These are phyloP conservation scores for Penicillium concentricum DNA, from an alignment of 2,329 filamentous ascomycete species.

Conservation along the genomic window DNA sequence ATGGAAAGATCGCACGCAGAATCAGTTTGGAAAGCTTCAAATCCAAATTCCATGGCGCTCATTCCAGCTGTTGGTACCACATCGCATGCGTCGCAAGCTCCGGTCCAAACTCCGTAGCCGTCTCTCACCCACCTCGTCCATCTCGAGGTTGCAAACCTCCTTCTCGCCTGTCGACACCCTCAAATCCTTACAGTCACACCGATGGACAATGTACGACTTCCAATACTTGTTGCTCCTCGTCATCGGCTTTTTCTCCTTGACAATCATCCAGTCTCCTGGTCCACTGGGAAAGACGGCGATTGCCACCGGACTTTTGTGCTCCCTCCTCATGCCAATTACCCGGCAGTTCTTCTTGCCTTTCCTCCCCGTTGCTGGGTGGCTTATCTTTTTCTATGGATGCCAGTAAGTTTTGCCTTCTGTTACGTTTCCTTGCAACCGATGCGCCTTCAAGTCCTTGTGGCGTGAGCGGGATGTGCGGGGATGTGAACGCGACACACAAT, in stretches of 20 bases:
- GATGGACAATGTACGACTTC: slow-evolving; percentile 78
- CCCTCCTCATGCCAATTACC: slow-evolving; percentile 78
- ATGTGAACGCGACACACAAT: neutral
- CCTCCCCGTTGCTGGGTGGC: slow-evolving; percentile 78
- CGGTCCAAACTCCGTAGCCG: slow-evolving; percentile 67
- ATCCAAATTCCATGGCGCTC: slow-evolving; percentile 51
- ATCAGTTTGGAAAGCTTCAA: slow-evolving; percentile 46
- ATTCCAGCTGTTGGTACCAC: slow-evolving; percentile 56
- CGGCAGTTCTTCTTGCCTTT: slow-evolving; percentile 90
- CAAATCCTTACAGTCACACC: slow-evolving; percentile 70
- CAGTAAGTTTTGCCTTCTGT: slow-evolving; percentile 62
- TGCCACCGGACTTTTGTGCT: slow-evolving; percentile 64
- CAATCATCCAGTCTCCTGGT: slow-evolving; percentile 74
- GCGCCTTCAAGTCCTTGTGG: neutral
- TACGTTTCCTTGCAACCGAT: neutral
- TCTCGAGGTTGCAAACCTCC: slow-evolving; percentile 76
- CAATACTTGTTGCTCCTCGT: slow-evolving; percentile 77
- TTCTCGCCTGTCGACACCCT: slow-evolving; percentile 78
- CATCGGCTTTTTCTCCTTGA: slow-evolving; percentile 77
- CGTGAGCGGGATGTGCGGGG: neutral
- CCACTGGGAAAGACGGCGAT: slow-evolving; percentile 74
- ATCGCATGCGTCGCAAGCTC: slow-evolving; percentile 65
- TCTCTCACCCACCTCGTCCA: slow-evolving; percentile 66
- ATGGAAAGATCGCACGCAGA: slow-evolving; percentile 49
- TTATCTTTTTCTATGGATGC: slow-evolving; percentile 89